A percentile compares a stretch with the other conserved stretches of the same genome.
These are phyloP conservation scores for Leccinum rimulosum DNA, from an alignment of 768 basidiomycete genomes.

Conservation along the genomic window DNA sequence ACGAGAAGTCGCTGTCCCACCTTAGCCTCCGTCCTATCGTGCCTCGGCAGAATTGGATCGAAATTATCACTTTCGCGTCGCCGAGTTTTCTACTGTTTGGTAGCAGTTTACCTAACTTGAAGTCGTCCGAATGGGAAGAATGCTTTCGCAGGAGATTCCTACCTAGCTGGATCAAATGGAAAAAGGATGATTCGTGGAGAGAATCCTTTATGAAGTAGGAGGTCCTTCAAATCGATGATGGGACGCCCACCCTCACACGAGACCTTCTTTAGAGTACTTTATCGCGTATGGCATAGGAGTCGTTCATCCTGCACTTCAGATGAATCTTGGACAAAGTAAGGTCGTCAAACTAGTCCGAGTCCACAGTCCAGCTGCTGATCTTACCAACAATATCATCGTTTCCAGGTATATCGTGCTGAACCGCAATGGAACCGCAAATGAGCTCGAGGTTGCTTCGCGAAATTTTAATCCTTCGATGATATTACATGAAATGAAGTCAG, in stretches of 20 bases:
- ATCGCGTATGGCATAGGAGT: constrained; percentile 68
- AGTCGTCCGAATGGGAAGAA: constrained; percentile 69
- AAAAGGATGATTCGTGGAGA: constrained; percentile 61
- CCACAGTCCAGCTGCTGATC: neutral
- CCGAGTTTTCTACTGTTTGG: constrained; percentile 66
- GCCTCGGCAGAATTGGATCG: constrained; percentile 78
- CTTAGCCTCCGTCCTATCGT: constrained; percentile 63
- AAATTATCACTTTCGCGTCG: constrained; percentile 62
- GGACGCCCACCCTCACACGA: constrained; percentile 9
- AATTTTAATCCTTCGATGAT: constrained; percentile 62
- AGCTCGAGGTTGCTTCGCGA: constrained; percentile 65
- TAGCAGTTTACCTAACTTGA: constrained; percentile 66
- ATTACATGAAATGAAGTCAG: constrained; percentile 78
- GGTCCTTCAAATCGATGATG: constrained; percentile 4
- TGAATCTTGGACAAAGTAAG: constrained; percentile 82
- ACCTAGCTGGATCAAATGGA: constrained; percentile 75
- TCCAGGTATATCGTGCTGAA: constrained; percentile 71
- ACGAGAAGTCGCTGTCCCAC: constrained; percentile 52
- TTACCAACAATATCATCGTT: neutral
- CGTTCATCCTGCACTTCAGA: constrained; percentile 69
- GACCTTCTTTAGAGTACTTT: constrained; percentile 46
- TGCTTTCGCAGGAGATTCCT: constrained; percentile 69
- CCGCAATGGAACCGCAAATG: constrained; percentile 72
- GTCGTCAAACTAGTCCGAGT: constrained; percentile 1
- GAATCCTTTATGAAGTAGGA: constrained; percentile 64